Evolutionary conservation across 352 stramenopile genomes (phyloP).

Genomic region (Phytophthora cactorum): DNA sequence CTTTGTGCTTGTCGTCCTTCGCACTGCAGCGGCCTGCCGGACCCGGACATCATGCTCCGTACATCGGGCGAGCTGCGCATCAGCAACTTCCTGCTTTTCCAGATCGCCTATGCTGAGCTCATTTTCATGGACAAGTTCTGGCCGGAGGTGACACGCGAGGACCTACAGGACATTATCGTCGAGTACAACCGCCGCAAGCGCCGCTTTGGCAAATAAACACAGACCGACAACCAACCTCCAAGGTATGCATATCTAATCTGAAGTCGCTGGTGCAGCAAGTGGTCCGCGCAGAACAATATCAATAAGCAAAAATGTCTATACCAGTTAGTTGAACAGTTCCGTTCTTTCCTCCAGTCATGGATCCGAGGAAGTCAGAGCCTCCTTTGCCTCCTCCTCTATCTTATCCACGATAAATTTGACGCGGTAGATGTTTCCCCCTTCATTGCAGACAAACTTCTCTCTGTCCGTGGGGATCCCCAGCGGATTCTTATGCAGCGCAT

Average conservation of each 20-base stretch:
- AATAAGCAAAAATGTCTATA: slow-evolving; percentile 25
- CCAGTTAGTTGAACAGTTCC: slow-evolving; percentile 5
- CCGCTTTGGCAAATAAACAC: slow-evolving; percentile 89
- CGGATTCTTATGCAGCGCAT: slow-evolving; percentile 56
- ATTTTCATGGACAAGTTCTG: slow-evolving; percentile 96
- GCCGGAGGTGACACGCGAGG: slow-evolving; percentile 92
- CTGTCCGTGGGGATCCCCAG: slow-evolving; percentile 77
- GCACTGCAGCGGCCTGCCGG: slow-evolving; percentile 73
- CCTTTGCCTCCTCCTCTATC: neutral
- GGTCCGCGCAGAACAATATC: slow-evolving; percentile 9
- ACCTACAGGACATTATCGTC: slow-evolving; percentile 79
- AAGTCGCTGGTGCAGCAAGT: slow-evolving; percentile 14
- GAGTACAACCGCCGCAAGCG: slow-evolving; percentile 88
- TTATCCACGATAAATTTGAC: slow-evolving; percentile 54
- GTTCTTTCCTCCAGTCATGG: slow-evolving; percentile 18
- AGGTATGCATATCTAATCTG: slow-evolving; percentile 29
- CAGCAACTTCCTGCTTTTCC: slow-evolving; percentile 97
- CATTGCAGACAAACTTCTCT: slow-evolving; percentile 67
- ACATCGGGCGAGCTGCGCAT: slow-evolving; percentile 95
- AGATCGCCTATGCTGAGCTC: slow-evolving; percentile 95
- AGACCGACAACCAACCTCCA: slow-evolving; percentile 31
- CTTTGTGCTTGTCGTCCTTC: slow-evolving; percentile 11
- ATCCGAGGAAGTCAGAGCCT: neutral
- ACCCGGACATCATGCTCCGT: slow-evolving; percentile 95
- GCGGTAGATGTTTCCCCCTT: slow-evolving; percentile 79